Evolutionary conservation across 345 rosid genomes (phyloP).

Genomic region (Anastatica hierochuntica): DNA sequence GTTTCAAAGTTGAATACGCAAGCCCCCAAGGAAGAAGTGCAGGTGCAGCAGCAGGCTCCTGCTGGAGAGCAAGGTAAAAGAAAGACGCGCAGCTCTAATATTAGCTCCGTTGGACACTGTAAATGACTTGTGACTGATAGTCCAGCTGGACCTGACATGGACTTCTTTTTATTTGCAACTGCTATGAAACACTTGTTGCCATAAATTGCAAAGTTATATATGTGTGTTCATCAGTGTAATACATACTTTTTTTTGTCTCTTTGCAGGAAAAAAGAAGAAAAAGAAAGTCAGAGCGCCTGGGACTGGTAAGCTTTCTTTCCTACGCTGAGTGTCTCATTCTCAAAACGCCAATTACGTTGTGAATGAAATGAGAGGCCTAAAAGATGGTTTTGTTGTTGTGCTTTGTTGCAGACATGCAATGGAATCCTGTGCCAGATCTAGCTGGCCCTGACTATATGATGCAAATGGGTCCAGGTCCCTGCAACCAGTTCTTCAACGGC

Average conservation of each 20-base stretch:
- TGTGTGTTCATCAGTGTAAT: background rate
- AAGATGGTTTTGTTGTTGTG: background rate
- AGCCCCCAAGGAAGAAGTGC: constrained; percentile 54
- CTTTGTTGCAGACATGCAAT: constrained; percentile 47
- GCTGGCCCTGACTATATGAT: constrained; percentile 79
- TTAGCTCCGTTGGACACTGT: background rate
- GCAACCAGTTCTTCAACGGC: constrained; percentile 36
- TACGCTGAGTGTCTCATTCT: background rate
- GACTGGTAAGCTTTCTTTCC: constrained; percentile 16
- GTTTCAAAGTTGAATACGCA: constrained; percentile 63
- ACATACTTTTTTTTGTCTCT: background rate
- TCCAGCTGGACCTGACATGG: background rate
- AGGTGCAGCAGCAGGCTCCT: constrained; percentile 39
- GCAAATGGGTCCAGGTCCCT: constrained; percentile 63
- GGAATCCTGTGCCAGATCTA: constrained; percentile 74
- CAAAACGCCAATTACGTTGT: background rate
- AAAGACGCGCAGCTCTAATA: background rate
- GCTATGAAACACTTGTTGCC: background rate
- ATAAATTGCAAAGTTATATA: background rate
- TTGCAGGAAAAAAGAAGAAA: constrained; percentile 77
- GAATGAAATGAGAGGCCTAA: background rate
- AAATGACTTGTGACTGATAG: background rate
- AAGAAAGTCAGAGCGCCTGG: constrained; percentile 40
- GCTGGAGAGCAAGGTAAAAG: constrained; percentile 63
- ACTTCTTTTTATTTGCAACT: background rate